These are phyloP conservation scores for Neurospora sp. DNA, from an alignment of 495 filamentous ascomycete genomes.

Conservation along the genomic window DNA sequence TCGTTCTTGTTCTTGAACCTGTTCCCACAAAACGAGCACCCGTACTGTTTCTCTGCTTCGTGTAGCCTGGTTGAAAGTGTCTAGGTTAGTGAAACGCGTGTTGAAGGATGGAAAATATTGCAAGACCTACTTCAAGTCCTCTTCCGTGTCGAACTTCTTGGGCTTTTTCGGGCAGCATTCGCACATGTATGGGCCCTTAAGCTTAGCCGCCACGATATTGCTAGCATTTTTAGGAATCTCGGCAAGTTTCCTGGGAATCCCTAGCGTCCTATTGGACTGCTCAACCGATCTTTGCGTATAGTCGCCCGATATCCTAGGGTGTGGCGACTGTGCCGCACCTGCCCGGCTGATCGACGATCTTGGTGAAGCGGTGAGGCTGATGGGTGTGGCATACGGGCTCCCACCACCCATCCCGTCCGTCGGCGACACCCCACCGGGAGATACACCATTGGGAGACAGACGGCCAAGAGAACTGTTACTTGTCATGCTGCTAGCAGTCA, in stretches of 20 bases:
- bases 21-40: conserved; percentile 83
- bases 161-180: conserved; percentile 98
- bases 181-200: conserved; percentile 63
- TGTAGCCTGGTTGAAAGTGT: conserved; percentile 41
- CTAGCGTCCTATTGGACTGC: conserved; percentile 23
- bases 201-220: conserved; percentile 26
- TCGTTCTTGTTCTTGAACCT: conserved; percentile 99
- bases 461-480: conserved; percentile 63
- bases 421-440: conserved; percentile 49
- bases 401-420: conserved; percentile 35
- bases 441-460: conserved; percentile 62
- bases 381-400: conserved; percentile 51
- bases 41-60: conserved; percentile 92
- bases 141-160: conserved; percentile 84
- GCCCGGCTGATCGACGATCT: conserved; percentile 37
- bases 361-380: conserved; percentile 52
- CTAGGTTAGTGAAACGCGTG: conserved; percentile 3
- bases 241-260: conserved; percentile 37
- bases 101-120: background rate
- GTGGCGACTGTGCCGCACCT: conserved; percentile 20
- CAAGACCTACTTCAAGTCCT: conserved; percentile 70
- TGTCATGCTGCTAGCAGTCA: conserved; percentile 63
- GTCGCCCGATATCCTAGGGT: conserved; percentile 34
- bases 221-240: conserved; percentile 33
- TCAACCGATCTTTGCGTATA: conserved; percentile 18